Percentiles rank a stretch among this genome's conserved stretches.
Conservation (phyloP, 192 early-diverging fungal species). For the Anaeromyces robustus region DNA sequence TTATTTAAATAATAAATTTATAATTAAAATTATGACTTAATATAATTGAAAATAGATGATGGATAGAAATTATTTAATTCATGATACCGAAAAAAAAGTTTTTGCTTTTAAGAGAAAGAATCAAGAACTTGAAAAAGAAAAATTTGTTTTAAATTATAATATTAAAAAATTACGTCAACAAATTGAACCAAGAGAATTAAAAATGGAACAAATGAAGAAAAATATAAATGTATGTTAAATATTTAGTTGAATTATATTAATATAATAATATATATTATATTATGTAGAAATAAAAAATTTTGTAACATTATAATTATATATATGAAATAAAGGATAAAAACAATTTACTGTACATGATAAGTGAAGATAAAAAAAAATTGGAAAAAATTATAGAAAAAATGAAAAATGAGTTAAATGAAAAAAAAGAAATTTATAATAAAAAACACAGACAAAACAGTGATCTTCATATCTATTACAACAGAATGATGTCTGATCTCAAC, state of each 20-base stretch:
- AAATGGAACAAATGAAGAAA: conserved; percentile 22
- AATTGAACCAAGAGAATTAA: conserved; percentile 31
- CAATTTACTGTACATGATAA: background rate
- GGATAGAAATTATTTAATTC: conserved; percentile 36
- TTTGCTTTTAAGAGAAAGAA: conserved; percentile 39
- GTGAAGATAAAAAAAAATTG: background rate
- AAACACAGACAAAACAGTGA: background rate
- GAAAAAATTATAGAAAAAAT: background rate
- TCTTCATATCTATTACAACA: background rate
- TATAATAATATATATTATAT: background rate
- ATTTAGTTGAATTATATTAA: background rate
- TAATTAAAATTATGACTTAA: background rate
- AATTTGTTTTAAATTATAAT: conserved; percentile 43
- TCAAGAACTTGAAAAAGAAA: conserved; percentile 43
- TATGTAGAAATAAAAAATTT: background rate
- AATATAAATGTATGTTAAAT: background rate
- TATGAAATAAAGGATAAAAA: background rate
- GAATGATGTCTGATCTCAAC: background rate
- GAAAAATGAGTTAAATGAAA: background rate
- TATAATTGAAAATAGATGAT: conserved; percentile 15
- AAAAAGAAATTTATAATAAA: background rate
- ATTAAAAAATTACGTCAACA: conserved; percentile 34
- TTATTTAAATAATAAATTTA: background rate
- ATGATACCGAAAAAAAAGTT: conserved; percentile 39
- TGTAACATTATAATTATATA: too few species aligned